A percentile compares a stretch with the other conserved stretches of the same genome.
These are phyloP conservation scores for Buxus sempervirens DNA, from an alignment of 164 flowering plant genomes.

Conservation along the genomic window DNA sequence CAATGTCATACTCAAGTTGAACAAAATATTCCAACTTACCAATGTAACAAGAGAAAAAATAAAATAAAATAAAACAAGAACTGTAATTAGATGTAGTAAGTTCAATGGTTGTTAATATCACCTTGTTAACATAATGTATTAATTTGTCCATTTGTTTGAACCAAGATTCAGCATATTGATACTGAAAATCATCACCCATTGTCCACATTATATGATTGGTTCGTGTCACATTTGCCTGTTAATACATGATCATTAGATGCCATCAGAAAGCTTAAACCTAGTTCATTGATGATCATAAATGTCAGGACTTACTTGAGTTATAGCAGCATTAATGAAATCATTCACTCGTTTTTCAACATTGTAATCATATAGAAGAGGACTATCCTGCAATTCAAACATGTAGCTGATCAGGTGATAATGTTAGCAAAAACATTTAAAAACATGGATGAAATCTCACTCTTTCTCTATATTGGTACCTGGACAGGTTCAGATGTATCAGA, in stretches of 20 bases:
- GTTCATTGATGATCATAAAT: not conserved
- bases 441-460: not conserved
- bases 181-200: slow-evolving; percentile 92
- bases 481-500: slow-evolving; percentile 48
- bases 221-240: slow-evolving; percentile 81
- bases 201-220: slow-evolving; percentile 97
- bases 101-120: slow-evolving; percentile 9
- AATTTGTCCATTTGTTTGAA: slow-evolving; percentile 87
- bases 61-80: too few species aligned
- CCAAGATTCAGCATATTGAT: slow-evolving; percentile 92
- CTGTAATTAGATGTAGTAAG: too few species aligned
- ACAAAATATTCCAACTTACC: not conserved
- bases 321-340: slow-evolving; percentile 85
- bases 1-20: not conserved
- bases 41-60: too few species aligned
- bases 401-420: slow-evolving; percentile 9
- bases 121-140: slow-evolving; percentile 91
- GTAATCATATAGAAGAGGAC: slow-evolving; percentile 71
- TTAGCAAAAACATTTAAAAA: slow-evolving; percentile 5
- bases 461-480: slow-evolving; percentile 38
- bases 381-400: slow-evolving; percentile 30
- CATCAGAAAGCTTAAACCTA: not conserved
- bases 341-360: slow-evolving; percentile 89
- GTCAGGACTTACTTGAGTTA: slow-evolving; percentile 53
- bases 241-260: not conserved